phyloP scores from a whole-genome alignment of 2,329 filamentous ascomycete genomes.

The Cladophialophora immunda region DNA sequence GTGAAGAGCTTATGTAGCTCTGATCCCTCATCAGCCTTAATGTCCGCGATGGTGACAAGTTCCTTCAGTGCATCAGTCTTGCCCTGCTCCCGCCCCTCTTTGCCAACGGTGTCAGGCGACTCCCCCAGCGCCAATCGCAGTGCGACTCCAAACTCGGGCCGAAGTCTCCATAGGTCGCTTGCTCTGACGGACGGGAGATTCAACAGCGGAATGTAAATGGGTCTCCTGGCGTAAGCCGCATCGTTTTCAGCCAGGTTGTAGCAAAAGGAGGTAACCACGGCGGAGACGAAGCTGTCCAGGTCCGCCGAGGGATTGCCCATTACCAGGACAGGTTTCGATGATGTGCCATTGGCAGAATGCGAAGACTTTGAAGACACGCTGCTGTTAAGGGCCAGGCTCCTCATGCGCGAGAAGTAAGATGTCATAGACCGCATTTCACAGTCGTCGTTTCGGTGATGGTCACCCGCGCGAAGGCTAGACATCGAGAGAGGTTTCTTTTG shows the following conservation, averaged over 20 bases:
- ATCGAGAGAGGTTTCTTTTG: background rate
- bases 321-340: slow-evolving; percentile 44
- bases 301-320: slow-evolving; percentile 60
- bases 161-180: slow-evolving; percentile 60
- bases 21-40: slow-evolving; percentile 39
- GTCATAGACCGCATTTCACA: slow-evolving; percentile 7
- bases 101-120: slow-evolving; percentile 51
- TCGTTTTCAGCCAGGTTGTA: slow-evolving; percentile 49
- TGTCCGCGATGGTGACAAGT: slow-evolving; percentile 53
- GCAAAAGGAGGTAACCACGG: slow-evolving; percentile 69
- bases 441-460: background rate
- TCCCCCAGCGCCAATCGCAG: slow-evolving; percentile 57
- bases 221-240: slow-evolving; percentile 6
- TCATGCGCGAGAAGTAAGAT: slow-evolving; percentile 13
- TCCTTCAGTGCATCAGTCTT: slow-evolving; percentile 42
- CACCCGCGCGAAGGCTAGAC: background rate
- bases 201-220: slow-evolving; percentile 65
- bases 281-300: slow-evolving; percentile 69
- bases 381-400: background rate
- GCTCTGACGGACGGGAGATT: slow-evolving; percentile 61
- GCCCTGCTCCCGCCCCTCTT: slow-evolving; percentile 40
- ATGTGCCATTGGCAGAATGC: background rate
- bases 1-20: slow-evolving; percentile 22
- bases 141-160: slow-evolving; percentile 67
- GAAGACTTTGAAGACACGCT: background rate